A percentile compares a stretch with the other conserved stretches of the same genome.
Conservation (phyloP, 2,329 filamentous ascomycete species). For the Trichoderma asperellum region DNA sequence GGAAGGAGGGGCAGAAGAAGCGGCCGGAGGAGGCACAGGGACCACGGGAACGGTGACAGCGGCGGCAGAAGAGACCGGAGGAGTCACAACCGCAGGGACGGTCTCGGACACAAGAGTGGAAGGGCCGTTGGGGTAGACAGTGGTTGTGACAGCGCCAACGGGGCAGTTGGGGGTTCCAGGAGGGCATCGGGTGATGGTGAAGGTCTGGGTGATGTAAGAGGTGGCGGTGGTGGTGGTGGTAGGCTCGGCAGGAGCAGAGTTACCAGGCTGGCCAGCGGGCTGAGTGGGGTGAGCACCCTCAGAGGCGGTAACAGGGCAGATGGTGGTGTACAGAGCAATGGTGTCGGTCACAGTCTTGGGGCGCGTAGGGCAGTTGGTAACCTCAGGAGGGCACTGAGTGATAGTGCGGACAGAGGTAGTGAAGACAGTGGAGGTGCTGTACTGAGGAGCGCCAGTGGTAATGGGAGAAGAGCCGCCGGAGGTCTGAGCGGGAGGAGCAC, state of each 20-base stretch:
- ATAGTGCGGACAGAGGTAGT: conserved; percentile 62
- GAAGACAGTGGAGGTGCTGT: conserved; percentile 60
- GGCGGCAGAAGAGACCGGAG: conserved; percentile 12
- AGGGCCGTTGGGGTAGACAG: conserved; percentile 35
- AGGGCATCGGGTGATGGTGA: conserved; percentile 41
- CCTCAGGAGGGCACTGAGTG: conserved; percentile 62
- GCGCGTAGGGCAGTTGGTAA: conserved; percentile 63
- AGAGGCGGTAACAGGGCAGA: conserved; percentile 45
- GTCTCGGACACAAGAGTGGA: conserved; percentile 33
- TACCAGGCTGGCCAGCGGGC: not conserved
- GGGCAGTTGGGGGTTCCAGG: conserved; percentile 40
- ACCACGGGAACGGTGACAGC: not conserved
- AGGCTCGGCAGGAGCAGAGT: conserved; percentile 20
- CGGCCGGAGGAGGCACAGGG: conserved; percentile 21
- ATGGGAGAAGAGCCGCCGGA: conserved; percentile 24
- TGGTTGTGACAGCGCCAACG: conserved; percentile 39
- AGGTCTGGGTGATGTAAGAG: conserved; percentile 41
- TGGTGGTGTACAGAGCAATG: conserved; percentile 46
- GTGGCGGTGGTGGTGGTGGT: conserved; percentile 31
- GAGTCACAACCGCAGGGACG: conserved; percentile 12
- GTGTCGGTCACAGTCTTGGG: conserved; percentile 46
- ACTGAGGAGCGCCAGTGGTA: conserved; percentile 35
- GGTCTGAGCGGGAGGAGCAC: not conserved
- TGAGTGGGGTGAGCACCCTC: conserved; percentile 10
- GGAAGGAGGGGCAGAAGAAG: not conserved